phyloP scores from a whole-genome alignment of 148 eudicot genomes.

The Vaccinium darrowii region DNA sequence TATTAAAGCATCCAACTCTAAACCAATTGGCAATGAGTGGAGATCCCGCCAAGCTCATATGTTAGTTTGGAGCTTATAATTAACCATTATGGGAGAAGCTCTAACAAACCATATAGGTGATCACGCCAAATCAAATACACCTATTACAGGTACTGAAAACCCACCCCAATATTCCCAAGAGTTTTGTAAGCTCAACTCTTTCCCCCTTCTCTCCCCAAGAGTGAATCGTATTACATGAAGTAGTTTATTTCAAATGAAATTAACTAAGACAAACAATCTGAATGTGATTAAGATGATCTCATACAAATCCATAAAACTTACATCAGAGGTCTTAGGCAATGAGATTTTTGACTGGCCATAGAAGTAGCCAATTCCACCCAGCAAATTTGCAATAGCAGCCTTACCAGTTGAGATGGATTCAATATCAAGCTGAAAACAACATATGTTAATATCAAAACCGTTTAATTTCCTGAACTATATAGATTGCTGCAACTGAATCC shows the following conservation, averaged over 20 bases:
- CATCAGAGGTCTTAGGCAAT: conserved; percentile 51
- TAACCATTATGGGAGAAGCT: too few relatives aligned
- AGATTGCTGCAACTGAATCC: not conserved
- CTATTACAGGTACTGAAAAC: not conserved
- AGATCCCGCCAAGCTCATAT: too few relatives aligned
- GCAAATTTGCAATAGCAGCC: conserved; percentile 80
- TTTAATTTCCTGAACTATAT: not conserved
- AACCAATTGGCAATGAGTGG: too few relatives aligned
- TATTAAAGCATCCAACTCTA: too few relatives aligned
- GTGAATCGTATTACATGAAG: not conserved
- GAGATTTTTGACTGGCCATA: conserved; percentile 96
- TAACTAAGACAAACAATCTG: conserved; percentile 8
- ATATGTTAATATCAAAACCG: conserved; percentile 10
- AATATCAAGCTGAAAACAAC: conserved; percentile 57
- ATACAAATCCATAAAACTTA: conserved; percentile 35
- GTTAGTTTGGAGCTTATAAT: too few relatives aligned
- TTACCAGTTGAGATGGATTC: conserved; percentile 61
- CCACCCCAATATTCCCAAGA: not conserved
- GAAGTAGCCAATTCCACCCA: conserved; percentile 97
- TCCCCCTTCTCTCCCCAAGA: not conserved
- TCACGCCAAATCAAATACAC: not conserved
- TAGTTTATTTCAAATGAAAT: not conserved
- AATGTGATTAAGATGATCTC: not conserved
- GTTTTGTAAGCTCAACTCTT: not conserved
- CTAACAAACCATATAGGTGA: not conserved